Evolutionary conservation across 2,329 filamentous ascomycete species (phyloP), one percentile per base, ranked within the genome.

Genomic region (Cercospora citrullina): DNA sequence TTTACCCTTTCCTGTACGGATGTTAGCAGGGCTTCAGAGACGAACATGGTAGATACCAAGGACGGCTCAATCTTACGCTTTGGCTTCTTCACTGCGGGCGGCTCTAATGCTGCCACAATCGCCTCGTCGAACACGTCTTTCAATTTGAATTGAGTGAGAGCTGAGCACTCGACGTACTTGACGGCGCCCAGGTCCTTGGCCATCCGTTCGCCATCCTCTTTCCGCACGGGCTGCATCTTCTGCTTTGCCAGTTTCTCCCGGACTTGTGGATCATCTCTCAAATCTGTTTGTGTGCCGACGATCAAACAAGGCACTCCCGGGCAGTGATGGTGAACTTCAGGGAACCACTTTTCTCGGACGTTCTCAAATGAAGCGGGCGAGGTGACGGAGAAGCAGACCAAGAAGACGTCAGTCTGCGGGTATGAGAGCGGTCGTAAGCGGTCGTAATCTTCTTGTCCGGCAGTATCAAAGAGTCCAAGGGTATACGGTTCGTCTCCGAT

Each of bases 91-190:
- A 90, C 89, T 68, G 89, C 86, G 23, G 92, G 91, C 53, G 94
- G 94, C 82, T 98, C 94, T 72, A 98, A 85, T 51, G 94, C 94
- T 71, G 94, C 94, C 72, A 98, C 94, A 76, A 98, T 98, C 30
- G 94, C 94, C 94, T 98, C 95, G 77, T 99, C 95, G 82, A 99
- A 99, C 18, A 99, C 95, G 79, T 98, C 95, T 86, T 99, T 99
- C 73, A 99, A 84, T 84, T 97, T 97, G 84, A 94, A 97, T 84
- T 99, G 95, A 71, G 95, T 98, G 80, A 99, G 84, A 67, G 95
- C 95, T 79, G 94, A 97, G 85, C 95, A 99, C 84, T 99, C 95
- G 72, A 98, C 95, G 76, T 99, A 99, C 85, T 97, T 98, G 76
- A 99, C 93, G 5, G 95, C 95, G 70, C 93, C 93, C n/a, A 98